Evolutionary conservation across 805 yeast genomes (phyloP).

Genomic region (Sugiyamaella smithiae): DNA sequence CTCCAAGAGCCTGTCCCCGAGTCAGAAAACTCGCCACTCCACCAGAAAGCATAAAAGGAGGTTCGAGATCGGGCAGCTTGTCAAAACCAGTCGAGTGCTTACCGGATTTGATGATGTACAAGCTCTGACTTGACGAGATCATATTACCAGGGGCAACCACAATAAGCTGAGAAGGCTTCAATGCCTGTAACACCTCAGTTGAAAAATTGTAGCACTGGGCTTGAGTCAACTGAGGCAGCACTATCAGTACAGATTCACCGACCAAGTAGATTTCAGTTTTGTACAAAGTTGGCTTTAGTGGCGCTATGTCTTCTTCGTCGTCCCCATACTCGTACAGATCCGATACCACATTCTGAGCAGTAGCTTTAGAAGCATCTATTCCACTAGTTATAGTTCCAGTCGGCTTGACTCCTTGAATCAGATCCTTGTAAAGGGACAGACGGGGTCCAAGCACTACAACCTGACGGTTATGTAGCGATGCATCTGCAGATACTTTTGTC

Average conservation of each 20-base stretch:
- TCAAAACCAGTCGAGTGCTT: background rate
- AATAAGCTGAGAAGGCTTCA: constrained; percentile 16
- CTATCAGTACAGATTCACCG: constrained; percentile 5
- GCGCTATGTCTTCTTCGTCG: constrained; percentile 12
- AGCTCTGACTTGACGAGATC: constrained; percentile 12
- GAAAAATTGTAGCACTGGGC: constrained; percentile 20
- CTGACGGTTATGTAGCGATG: background rate
- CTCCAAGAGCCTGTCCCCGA: constrained; percentile 23
- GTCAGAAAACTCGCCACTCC: constrained; percentile 32
- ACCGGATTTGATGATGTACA: constrained; percentile 11
- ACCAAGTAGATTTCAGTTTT: background rate
- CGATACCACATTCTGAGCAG: background rate
- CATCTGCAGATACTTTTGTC: constrained; percentile 14
- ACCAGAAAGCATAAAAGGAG: constrained; percentile 34
- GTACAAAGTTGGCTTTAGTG: background rate
- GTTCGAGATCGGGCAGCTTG: constrained; percentile 24
- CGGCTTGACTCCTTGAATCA: background rate
- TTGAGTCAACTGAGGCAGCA: constrained; percentile 19
- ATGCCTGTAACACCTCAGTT: constrained; percentile 11
- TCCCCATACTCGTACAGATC: constrained; percentile 19
- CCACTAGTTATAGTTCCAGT: constrained; percentile 4
- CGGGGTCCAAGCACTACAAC: constrained; percentile 23
- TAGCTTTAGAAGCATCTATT: background rate
- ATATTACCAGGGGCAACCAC: constrained; percentile 19
- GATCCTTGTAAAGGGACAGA: constrained; percentile 14